phyloP scores from a whole-genome alignment of 2,329 filamentous ascomycete genomes.

The Cytospora mali region DNA sequence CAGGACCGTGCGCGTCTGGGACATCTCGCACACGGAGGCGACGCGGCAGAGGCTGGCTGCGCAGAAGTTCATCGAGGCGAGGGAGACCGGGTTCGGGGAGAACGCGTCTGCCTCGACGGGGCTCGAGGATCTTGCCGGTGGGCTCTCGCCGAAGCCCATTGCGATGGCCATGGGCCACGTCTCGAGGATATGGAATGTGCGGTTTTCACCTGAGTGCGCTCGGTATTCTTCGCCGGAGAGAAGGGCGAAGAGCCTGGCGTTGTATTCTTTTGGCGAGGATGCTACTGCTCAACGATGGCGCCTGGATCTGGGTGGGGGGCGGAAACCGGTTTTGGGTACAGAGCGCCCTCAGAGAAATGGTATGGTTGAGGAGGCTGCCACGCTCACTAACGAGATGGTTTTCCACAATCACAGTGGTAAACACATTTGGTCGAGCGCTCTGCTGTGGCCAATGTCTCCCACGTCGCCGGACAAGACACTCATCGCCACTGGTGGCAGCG shows the following conservation, averaged over 20 bases:
- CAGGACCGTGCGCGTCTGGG: conserved; percentile 85
- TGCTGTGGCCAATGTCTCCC: conserved; percentile 39
- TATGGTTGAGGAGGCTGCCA: conserved; percentile 27
- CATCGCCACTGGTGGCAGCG: conserved; percentile 80
- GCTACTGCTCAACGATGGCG: conserved; percentile 75
- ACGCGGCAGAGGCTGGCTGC: conserved; percentile 33
- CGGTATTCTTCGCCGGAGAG: not conserved
- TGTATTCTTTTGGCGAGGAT: conserved; percentile 85
- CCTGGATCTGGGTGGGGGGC: conserved; percentile 44
- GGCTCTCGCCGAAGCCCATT: conserved; percentile 49
- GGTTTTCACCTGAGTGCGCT: conserved; percentile 51
- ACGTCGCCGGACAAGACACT: conserved; percentile 30
- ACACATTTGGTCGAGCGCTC: conserved; percentile 80
- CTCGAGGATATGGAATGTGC: conserved; percentile 87
- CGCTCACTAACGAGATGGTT: conserved; percentile 56
- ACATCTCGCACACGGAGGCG: conserved; percentile 63
- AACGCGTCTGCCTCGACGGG: conserved; percentile 36
- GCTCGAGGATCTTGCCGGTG: conserved; percentile 29
- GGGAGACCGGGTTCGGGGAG: conserved; percentile 66
- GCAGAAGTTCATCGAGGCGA: conserved; percentile 39
- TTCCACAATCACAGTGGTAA: conserved; percentile 78
- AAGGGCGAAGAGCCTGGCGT: conserved; percentile 26
- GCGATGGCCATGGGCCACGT: conserved; percentile 82
- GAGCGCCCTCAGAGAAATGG: not conserved
- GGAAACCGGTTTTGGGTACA: conserved; percentile 8